Base-by-base conservation (phyloP, 2,329 filamentous ascomycete genomes). In the Mycosphaerella arachidis region DNA sequence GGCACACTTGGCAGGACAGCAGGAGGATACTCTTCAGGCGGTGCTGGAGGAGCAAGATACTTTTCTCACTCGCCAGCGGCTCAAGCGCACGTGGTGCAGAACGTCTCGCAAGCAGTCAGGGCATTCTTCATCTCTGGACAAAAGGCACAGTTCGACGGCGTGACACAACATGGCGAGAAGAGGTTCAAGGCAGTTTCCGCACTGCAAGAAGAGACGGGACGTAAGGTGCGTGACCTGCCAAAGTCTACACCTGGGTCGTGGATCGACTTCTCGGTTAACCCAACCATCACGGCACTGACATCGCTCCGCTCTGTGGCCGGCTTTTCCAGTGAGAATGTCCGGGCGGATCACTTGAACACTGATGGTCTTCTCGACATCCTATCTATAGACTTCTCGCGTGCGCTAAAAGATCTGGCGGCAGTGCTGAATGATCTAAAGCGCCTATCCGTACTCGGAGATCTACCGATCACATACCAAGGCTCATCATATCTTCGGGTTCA, bases 81-180 rank as follows among this genome's bases (percentile, higher is more conserved):
- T 7, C 92, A 91, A 43, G 91, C 92, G 1, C 91, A 97, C 74
- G 91, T 97, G 51, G 85, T 97, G 55, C 89, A 94, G 74, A 96
- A 96, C 75, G 93, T 97, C n/a, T 96, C 91, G 12, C 87, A 92
- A 68, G 94, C 92, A 5, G 87, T 97, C 70, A 86, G 94, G 56
- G 92, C 92, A 12, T 97, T 99, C 76, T 88, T 91, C 77, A 82
- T 96, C n/a, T 92, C 90, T 0, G 94, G 94, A 0, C 86, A 96
- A 70, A 94, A 92, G 74, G 87, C 89, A 9, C 89, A 90, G 59
- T 97, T 92, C 68, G 90, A 96, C 72, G 93, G 93, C 12, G 74
- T 88, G 48, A 86, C 87, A 57, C 71, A 70, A 33, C 85, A 82
- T 10, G 92, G 92, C 48, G 86, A 92, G 75, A 89, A 89, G 76